These are phyloP conservation scores for Pyrenochaeta sp. DNA, from an alignment of 2,329 filamentous ascomycete genomes.

Conservation along the genomic window DNA sequence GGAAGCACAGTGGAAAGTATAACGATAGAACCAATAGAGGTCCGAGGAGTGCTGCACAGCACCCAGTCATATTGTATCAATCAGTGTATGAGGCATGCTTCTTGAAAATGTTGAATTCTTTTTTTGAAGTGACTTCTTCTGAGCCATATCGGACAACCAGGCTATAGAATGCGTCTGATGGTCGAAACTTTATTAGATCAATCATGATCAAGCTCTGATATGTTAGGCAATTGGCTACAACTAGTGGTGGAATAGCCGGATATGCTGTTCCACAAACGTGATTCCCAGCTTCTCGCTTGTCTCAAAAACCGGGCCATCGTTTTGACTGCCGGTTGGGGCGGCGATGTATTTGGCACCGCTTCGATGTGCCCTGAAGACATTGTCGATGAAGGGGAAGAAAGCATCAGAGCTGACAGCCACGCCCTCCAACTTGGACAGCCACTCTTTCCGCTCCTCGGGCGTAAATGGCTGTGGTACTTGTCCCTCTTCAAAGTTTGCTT, in stretches of 20 bases:
- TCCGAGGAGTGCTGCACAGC: too few relatives aligned
- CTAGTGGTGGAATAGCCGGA: constrained; percentile 94
- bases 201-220: too few relatives aligned
- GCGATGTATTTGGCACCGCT: constrained; percentile 97
- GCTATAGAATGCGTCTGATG: too few relatives aligned
- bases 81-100: too few relatives aligned
- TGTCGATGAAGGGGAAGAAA: constrained; percentile 99
- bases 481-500: constrained; percentile 82
- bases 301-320: constrained; percentile 81
- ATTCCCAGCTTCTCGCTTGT: constrained; percentile 92
- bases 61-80: too few relatives aligned
- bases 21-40: too few relatives aligned
- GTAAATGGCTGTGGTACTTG: constrained; percentile 81
- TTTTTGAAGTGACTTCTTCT: too few relatives aligned
- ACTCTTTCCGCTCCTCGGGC: constrained; percentile 81
- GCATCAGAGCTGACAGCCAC: constrained; percentile 94
- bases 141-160: too few relatives aligned
- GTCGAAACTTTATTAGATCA: too few relatives aligned
- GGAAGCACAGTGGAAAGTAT: too few relatives aligned
- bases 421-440: constrained; percentile 80
- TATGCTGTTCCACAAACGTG: constrained; percentile 93
- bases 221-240: too few relatives aligned
- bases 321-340: constrained; percentile 88
- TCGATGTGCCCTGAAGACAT: constrained; percentile 87
- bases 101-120: too few relatives aligned